Base-by-base conservation (phyloP, 306 rosid species). In the Vigna nakashimae region DNA sequence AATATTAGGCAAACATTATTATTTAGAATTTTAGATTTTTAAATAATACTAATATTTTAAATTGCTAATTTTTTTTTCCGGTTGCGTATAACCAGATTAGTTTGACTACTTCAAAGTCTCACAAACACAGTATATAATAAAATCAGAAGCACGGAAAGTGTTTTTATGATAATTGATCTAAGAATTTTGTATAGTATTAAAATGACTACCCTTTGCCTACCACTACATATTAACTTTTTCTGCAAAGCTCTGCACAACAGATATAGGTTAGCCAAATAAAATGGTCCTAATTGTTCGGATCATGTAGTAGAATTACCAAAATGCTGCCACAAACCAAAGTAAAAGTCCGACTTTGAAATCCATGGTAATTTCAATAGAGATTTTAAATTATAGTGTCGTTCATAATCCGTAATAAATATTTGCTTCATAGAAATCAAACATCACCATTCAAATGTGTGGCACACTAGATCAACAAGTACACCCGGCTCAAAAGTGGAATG, bases 31-130 rank as follows among this genome's bases (percentile, higher is more conserved):
- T 43, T 59, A 59, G 20, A 60, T 60, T 63, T 71, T 45, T 58
- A 71, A 53, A 63, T 24, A 56, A 79, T 24, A 71, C 46, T n/a
- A 40, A 49, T 48, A 32, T 51, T 1, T n/a, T 60, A 60, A 75
- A 69, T 70, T 52, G 52, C 16, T 58, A 51, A 72, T 52, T 56
- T 28, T 13, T 13, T 13, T 10, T 16, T n/a, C 55, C 30, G n/a
- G 65, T 36, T 59, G 45, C 32, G 20, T 24, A 53, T 50, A 74
- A 28, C 65, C 63, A 15, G 34, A 60, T 53, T 60, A 68, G 77
- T 79, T 38, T 72, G 38, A 73, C 62, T 26, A 49, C 72, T 77
- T 51, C 71, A 72, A 67, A 51, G 51, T 58, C 40, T 64, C 9
- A 9, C 22, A 4, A 67, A 30, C 13, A 9, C n/a, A 4, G 58